Evolutionary conservation across 2,329 filamentous ascomycete species (phyloP), one percentile per base, ranked within the genome.

Genomic region (Fusarium neocosmosporiellum): DNA sequence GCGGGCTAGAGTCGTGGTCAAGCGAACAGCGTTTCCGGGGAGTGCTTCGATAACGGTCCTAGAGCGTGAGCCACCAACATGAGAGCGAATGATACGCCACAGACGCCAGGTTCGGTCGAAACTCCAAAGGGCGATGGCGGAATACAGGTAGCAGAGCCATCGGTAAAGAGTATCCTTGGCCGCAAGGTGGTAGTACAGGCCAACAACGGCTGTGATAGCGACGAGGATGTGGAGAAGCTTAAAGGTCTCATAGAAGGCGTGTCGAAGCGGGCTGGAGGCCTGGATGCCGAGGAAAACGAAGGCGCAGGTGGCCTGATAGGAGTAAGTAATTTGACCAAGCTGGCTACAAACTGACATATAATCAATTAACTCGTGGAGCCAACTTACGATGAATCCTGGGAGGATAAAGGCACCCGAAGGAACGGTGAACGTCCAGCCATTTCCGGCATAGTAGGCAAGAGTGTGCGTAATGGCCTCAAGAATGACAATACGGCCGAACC

Each of bases 201-300:
- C 91, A 43, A 88, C 86, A 63, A 94, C 82, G 9, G 89, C 84
- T 18, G 89, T 78, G 20, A 88, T 86, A 36, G 90, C 92, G 27
- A 90, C 86, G 5, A 86, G 77, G 66, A 94, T 93, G 82, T 96
- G 93, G 36, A 93, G 78, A 65, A 93, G 84, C 81, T 95, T 90
- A 86, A 95, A 95, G 2, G 87, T 89, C 81, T 95, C 93, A 80
- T 95, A 95, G 78, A 92, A 94, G 18, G 93, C 93, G 79, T 95
- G 93, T 65, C 93, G 88, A 31, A 94, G 82, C 59, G 92, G 87
- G 54, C 92, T 94, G 50, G 89, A 88, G 1, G 93, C 92, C 75
- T 94, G 92, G 63, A 95, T 83, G 43, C 89, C 81, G 60, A 95
- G 88, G 70, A 86, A 86, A 16, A 91, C 81, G 67, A 94, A 89